These are phyloP conservation scores for Lophiotrema nucula DNA, from an alignment of 495 filamentous ascomycete genomes.

Conservation along the genomic window DNA sequence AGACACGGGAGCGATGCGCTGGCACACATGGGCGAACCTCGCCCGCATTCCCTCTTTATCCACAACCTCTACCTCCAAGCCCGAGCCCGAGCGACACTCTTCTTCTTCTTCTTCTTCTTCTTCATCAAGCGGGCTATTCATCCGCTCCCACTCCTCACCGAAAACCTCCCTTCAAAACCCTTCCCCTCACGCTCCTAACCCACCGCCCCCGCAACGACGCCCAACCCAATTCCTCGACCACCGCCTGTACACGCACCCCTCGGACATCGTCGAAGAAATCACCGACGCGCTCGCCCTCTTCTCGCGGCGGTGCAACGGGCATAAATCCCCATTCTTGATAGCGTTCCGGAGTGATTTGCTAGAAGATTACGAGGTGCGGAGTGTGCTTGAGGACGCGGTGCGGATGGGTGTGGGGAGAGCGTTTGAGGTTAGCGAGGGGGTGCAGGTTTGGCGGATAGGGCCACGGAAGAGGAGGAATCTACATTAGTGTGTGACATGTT, in stretches of 20 bases:
- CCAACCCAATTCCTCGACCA: background rate
- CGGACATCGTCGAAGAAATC: constrained; percentile 11
- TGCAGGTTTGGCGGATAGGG: constrained; percentile 1
- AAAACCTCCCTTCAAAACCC: background rate
- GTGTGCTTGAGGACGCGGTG: background rate
- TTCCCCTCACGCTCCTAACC: background rate
- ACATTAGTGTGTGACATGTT: too few species aligned
- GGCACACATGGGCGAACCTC: too few species aligned
- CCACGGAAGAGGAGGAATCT: background rate
- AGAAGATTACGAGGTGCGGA: constrained; percentile 3
- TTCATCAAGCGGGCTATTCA: too few species aligned
- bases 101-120: background rate
- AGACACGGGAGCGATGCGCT: too few species aligned
- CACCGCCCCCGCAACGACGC: background rate
- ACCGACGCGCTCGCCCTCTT: constrained; percentile 8
- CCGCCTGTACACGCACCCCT: background rate
- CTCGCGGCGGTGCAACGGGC: constrained; percentile 8
- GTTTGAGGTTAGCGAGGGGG: background rate
- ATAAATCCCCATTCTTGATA: background rate
- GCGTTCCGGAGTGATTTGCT: background rate
- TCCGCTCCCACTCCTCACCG: background rate
- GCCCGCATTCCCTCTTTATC: too few species aligned
- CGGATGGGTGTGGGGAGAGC: background rate
- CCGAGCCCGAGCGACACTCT: background rate
- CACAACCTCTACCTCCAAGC: background rate